Conservation (phyloP, 2,329 filamentous ascomycete species). For the Monosporascus sp. region DNA sequence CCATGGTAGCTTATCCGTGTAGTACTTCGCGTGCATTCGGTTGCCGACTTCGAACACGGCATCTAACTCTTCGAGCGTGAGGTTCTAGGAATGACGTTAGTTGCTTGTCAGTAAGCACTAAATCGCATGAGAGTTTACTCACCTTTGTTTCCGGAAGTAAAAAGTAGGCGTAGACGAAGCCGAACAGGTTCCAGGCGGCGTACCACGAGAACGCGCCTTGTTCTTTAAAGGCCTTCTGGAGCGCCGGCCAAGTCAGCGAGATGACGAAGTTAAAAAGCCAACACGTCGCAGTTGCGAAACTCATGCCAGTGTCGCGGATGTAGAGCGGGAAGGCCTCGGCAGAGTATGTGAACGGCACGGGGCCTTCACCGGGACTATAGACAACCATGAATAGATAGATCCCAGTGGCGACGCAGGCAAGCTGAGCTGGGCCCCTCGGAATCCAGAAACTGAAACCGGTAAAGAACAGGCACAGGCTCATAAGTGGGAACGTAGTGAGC, state of each 20-base stretch:
- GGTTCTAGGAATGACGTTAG: not conserved
- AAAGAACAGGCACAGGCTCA: slow-evolving; percentile 53
- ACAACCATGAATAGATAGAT: slow-evolving; percentile 58
- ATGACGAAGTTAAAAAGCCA: slow-evolving; percentile 29
- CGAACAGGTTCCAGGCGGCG: slow-evolving; percentile 39
- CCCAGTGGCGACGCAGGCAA: slow-evolving; percentile 54
- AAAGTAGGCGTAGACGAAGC: slow-evolving; percentile 35
- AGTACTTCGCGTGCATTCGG: slow-evolving; percentile 6
- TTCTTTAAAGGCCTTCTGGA: slow-evolving; percentile 33
- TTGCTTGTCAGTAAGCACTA: not conserved
- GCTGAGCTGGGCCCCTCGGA: slow-evolving; percentile 33
- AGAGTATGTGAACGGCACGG: slow-evolving; percentile 59
- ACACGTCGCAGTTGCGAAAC: slow-evolving; percentile 44
- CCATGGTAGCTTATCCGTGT: slow-evolving; percentile 8
- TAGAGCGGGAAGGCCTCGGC: slow-evolving; percentile 61
- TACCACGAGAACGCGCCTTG: slow-evolving; percentile 43
- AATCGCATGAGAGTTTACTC: slow-evolving; percentile 3
- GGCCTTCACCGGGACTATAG: slow-evolving; percentile 21
- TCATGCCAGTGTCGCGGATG: slow-evolving; percentile 56
- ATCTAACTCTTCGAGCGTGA: slow-evolving; percentile 33
- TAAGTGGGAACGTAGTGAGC: slow-evolving; percentile 62
- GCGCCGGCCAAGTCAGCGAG: slow-evolving; percentile 38
- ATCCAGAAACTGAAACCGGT: slow-evolving; percentile 16
- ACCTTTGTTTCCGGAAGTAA: slow-evolving; percentile 36
- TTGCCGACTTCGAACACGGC: slow-evolving; percentile 17